A percentile compares a stretch with the other conserved stretches of the same genome.
phyloP scores from a whole-genome alignment of 202 grass and related monocot species.

The Panicum virgatum region DNA sequence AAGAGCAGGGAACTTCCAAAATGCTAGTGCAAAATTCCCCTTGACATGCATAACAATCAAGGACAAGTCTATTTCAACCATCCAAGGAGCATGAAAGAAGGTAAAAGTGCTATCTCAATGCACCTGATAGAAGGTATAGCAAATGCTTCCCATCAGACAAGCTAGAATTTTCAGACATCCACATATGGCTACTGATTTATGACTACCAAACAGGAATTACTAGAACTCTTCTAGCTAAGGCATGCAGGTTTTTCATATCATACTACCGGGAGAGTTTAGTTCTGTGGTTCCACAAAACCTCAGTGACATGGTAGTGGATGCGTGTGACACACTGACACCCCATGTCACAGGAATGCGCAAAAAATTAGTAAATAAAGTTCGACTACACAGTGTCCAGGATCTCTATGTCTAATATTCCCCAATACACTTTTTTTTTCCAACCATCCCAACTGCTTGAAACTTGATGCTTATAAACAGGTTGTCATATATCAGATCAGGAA shows the following conservation, averaged over 20 bases:
- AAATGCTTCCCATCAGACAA: slow-evolving; percentile 7
- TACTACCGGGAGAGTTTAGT: not conserved
- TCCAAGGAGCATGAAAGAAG: slow-evolving; percentile 21
- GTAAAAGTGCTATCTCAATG: not conserved
- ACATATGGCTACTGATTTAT: not conserved
- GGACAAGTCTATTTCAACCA: slow-evolving; percentile 26
- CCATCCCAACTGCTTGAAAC: not conserved
- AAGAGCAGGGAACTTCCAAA: too few species aligned
- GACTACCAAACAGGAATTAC: too few species aligned
- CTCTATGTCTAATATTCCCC: not conserved
- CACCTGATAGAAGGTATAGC: not conserved
- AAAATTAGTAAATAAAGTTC: not conserved
- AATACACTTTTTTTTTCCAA: not conserved
- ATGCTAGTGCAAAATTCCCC: too few species aligned
- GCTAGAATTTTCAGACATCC: not conserved
- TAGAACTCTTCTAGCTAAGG: not conserved
- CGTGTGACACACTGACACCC: not conserved
- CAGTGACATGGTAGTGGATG: not conserved
- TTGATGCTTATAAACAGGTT: too few species aligned
- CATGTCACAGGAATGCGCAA: not conserved
- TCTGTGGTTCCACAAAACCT: slow-evolving; percentile 1
- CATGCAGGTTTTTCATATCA: not conserved
- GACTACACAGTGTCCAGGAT: not conserved
- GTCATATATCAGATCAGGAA: not conserved
- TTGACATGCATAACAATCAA: too few species aligned